Evolutionary conservation across 257 asterid species (phyloP).

Genomic region (Nicotiana obtusifolia): DNA sequence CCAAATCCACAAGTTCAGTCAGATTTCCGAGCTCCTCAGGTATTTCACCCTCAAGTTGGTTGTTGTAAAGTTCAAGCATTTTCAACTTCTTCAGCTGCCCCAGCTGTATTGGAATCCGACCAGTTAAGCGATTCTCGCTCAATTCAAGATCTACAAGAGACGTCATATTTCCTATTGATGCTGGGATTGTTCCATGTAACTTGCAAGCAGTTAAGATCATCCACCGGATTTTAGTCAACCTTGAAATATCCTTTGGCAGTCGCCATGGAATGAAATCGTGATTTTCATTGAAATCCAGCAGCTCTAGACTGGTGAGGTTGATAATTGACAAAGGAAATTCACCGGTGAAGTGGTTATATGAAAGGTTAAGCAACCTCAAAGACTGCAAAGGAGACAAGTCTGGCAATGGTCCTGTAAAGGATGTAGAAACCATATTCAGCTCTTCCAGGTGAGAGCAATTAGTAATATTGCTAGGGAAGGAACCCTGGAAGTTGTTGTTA

Average conservation of each 20-base stretch:
- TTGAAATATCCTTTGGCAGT: conserved; percentile 43
- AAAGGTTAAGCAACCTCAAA: conserved; percentile 52
- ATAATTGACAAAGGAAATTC: conserved; percentile 61
- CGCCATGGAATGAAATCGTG: conserved; percentile 38
- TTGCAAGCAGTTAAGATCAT: conserved; percentile 53
- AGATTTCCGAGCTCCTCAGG: conserved; percentile 73
- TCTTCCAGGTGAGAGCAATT: conserved; percentile 51
- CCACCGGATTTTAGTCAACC: conserved; percentile 31
- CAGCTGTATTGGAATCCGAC: conserved; percentile 52
- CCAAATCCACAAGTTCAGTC: conserved; percentile 45
- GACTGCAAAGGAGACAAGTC: conserved; percentile 53
- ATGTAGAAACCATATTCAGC: conserved; percentile 36
- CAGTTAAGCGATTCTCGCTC: conserved; percentile 53
- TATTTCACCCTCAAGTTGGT: conserved; percentile 59
- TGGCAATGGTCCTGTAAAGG: conserved; percentile 48
- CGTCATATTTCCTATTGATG: conserved; percentile 52
- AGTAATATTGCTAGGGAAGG: conserved; percentile 45
- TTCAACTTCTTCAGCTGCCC: conserved; percentile 47
- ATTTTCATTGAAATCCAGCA: conserved; percentile 50
- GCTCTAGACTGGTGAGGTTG: conserved; percentile 60
- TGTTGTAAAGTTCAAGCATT: conserved; percentile 80
- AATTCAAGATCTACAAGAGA: conserved; percentile 71
- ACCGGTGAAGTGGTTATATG: conserved; percentile 53
- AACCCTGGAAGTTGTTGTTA: conserved; percentile 37
- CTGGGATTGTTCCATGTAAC: conserved; percentile 48